Evolutionary conservation across 2,329 filamentous ascomycete species (phyloP).

Genomic region (Penicillium italicum): DNA sequence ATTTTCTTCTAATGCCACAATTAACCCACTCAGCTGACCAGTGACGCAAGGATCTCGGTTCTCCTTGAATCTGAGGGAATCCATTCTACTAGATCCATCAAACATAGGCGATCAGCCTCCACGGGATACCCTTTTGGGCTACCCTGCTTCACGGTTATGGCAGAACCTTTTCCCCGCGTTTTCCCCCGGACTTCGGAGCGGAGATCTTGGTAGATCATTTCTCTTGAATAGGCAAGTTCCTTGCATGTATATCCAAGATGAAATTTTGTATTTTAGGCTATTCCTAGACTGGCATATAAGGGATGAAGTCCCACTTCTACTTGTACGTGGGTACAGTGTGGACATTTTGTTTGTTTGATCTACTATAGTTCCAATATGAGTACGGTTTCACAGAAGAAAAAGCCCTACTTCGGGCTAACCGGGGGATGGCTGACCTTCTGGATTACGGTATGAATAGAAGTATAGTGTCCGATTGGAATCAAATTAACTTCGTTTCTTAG

Average conservation of each 20-base stretch:
- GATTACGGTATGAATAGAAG: too few species aligned
- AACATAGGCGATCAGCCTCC: background rate
- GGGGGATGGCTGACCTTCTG: too few species aligned
- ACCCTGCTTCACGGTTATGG: background rate
- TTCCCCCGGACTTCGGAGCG: constrained; percentile 1
- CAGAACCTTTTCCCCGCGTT: background rate
- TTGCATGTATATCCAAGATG: background rate
- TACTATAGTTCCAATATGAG: background rate
- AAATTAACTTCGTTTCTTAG: too few species aligned
- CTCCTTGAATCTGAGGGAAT: background rate
- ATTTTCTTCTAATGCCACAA: background rate
- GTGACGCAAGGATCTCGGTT: background rate
- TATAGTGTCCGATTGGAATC: too few species aligned
- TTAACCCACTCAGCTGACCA: background rate
- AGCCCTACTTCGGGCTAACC: background rate
- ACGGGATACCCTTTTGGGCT: background rate
- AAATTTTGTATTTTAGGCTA: background rate
- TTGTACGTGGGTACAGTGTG: too few species aligned
- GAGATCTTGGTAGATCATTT: background rate
- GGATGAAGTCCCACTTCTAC: background rate
- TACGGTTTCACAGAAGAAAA: background rate
- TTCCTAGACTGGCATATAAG: background rate
- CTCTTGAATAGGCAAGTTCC: background rate
- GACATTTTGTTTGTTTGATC: too few species aligned
- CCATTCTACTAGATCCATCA: background rate